Base-by-base conservation (phyloP, 306 rosid species). In the Cucumis melo region DNA sequence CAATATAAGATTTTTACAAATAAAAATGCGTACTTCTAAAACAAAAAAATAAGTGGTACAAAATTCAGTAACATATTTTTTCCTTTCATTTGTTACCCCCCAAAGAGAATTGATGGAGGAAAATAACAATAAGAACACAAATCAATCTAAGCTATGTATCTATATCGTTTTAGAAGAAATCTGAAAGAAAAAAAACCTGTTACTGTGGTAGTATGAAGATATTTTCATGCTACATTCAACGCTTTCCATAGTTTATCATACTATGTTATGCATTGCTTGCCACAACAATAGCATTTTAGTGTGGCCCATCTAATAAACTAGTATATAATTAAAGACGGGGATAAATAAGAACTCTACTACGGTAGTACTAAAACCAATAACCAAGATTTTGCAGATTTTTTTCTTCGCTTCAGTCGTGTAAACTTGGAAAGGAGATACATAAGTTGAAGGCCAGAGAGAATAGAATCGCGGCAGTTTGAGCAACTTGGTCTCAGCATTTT, bases 401-500 rank as follows among this genome's bases (percentile, higher is more conserved):
- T 10, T 41, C 50, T 20, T 42, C 16, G 20, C 74, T 67, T 67
- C 55, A 42, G 7, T 68, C 55, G 2, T 20, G 55, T 67, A 41
- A 66, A 39, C 32, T 39, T 68, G 56, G 55, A 5, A 39, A 67
- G 54, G 34, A 67, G 38, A 14, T 44, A 23, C 2, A 23, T 23
- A 41, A 42, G 46, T 68, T 21, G 38, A 15, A 68, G 24, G 56
- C 59, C n/a, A 71, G 75, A 48, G 75, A 48, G n/a, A 24, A 27
- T 23, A 46, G n/a, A 24, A 27, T 13, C 5, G 58, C 57, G 6
- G 21, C 39, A 50, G 41, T 48, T 46, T 74, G 57, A 7, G 5
- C 56, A 27, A 68, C 38, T 68, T 41, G 75, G 56, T 44, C 54
- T 90, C 85, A 87, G 73, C 77, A 81, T 84, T 87, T 91, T 58